Conservation (phyloP, 2,329 filamentous ascomycete genomes). For the Talaromyces sp. region DNA sequence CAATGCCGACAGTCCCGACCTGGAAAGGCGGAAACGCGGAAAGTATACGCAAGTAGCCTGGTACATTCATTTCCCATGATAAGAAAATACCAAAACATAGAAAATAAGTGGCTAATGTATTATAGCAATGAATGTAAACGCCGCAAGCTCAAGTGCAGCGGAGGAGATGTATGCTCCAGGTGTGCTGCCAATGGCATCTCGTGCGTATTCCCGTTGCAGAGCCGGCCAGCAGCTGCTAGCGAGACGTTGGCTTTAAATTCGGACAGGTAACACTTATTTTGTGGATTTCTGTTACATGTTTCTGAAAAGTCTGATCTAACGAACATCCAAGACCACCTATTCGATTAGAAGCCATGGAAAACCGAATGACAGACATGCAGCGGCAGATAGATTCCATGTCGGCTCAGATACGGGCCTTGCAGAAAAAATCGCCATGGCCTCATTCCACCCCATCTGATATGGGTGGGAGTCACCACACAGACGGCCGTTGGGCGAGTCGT, state of each 20-base stretch:
- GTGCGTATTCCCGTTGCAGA: slow-evolving; percentile 6
- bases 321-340: slow-evolving; percentile 12
- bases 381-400: slow-evolving; percentile 25
- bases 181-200: slow-evolving; percentile 4
- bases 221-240: not conserved
- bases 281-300: not conserved
- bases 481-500: slow-evolving; percentile 9
- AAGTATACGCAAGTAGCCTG: slow-evolving; percentile 32
- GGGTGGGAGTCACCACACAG: not conserved
- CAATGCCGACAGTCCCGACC: not conserved
- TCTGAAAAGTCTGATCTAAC: not conserved
- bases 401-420: slow-evolving; percentile 22
- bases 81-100: not conserved
- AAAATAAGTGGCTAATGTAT: not conserved
- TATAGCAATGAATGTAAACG: slow-evolving; percentile 11
- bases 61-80: slow-evolving; percentile 15
- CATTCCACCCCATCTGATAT: slow-evolving; percentile 9
- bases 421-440: not conserved
- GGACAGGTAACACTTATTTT: not conserved
- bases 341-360: slow-evolving; percentile 21
- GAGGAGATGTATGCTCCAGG: slow-evolving; percentile 8
- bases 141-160: slow-evolving; percentile 10
- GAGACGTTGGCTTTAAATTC: not conserved
- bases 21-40: slow-evolving; percentile 21
- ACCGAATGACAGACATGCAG: slow-evolving; percentile 21